Conservation (phyloP, 805 yeast genomes). For the Cyberlindnera americana region DNA sequence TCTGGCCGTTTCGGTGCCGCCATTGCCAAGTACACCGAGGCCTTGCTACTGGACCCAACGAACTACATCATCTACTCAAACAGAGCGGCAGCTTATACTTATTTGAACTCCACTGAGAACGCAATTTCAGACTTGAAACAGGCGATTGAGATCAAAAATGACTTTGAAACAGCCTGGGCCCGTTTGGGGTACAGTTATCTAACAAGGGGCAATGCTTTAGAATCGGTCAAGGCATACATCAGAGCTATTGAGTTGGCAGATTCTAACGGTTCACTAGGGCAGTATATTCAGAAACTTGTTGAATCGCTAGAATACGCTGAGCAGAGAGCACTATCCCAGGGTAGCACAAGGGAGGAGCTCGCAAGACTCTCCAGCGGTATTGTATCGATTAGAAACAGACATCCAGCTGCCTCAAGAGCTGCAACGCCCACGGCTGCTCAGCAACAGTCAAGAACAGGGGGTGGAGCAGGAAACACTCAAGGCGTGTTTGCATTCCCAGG, state of each 20-base stretch:
- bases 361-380: conserved; percentile 7
- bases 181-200: conserved; percentile 36
- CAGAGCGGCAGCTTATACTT: conserved; percentile 39
- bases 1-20: conserved; percentile 27
- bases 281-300: conserved; percentile 16
- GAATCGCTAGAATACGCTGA: conserved; percentile 19
- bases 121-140: conserved; percentile 35
- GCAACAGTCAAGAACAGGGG: not conserved
- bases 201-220: conserved; percentile 34
- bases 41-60: conserved; percentile 31
- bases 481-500: too few relatives aligned
- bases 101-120: conserved; percentile 32
- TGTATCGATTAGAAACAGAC: conserved; percentile 9
- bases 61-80: conserved; percentile 34
- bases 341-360: conserved; percentile 9
- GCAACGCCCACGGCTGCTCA: not conserved
- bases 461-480: too few relatives aligned
- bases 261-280: conserved; percentile 9
- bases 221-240: conserved; percentile 35
- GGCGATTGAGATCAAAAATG: conserved; percentile 32
- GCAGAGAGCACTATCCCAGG: conserved; percentile 19
- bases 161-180: conserved; percentile 37
- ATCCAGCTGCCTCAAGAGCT: not conserved
- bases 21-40: conserved; percentile 35
- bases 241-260: conserved; percentile 30